Evolutionary conservation across 129 eudicot species (phyloP).

Genomic region (Flaveria bidentis): DNA sequence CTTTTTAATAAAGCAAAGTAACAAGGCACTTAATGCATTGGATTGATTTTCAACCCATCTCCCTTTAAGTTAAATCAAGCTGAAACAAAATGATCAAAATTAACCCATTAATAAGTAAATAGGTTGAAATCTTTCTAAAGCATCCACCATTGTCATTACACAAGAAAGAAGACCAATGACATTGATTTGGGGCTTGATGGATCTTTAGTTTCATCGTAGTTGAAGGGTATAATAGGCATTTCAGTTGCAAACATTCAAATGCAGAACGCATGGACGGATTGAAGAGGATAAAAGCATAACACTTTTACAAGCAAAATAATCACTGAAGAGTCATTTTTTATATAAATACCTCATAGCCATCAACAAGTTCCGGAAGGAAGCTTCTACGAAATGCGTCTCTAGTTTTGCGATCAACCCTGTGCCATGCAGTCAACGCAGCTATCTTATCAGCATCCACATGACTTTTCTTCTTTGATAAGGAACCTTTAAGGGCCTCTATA

Average conservation of each 20-base stretch:
- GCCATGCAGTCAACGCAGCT: slow-evolving; percentile 88
- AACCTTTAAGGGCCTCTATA: slow-evolving; percentile 52
- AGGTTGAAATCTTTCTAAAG: neutral
- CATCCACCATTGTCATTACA: neutral
- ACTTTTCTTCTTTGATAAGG: slow-evolving; percentile 50
- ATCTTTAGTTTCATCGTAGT: neutral
- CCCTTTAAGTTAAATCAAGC: neutral
- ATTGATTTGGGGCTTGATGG: neutral
- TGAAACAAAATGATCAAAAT: neutral
- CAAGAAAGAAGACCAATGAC: neutral
- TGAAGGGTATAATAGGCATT: slow-evolving; percentile 19
- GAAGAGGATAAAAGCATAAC: slow-evolving; percentile 4
- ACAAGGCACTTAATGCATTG: neutral
- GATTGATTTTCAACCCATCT: neutral
- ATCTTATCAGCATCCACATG: slow-evolving; percentile 73
- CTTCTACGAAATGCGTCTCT: slow-evolving; percentile 91
- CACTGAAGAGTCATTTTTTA: neutral
- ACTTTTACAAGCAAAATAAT: neutral
- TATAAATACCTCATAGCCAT: slow-evolving; percentile 74
- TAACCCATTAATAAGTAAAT: neutral
- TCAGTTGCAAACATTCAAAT: neutral
- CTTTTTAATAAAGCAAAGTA: neutral
- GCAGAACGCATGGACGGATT: neutral
- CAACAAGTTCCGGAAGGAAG: slow-evolving; percentile 67
- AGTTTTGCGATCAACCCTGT: slow-evolving; percentile 79